Evolutionary conservation across 176 grass and related monocot species (phyloP).

Genomic region (Hordeum vulgare): DNA sequence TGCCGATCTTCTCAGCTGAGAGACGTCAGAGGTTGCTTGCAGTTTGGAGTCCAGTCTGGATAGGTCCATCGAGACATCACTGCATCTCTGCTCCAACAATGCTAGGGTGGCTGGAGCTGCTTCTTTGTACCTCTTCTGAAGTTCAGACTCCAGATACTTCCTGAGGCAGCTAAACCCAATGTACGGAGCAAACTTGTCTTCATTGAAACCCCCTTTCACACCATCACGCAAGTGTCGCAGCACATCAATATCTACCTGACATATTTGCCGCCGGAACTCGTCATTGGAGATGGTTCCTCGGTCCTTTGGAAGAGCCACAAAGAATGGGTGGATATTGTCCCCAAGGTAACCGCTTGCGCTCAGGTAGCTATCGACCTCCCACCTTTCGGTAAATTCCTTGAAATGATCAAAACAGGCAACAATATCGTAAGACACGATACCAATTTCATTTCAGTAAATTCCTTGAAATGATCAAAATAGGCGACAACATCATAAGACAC

Average conservation of each 20-base stretch:
- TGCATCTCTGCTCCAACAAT: slow-evolving; percentile 79
- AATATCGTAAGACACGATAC: not conserved
- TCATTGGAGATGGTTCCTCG: slow-evolving; percentile 87
- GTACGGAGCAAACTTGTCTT: slow-evolving; percentile 80
- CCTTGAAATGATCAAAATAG: slow-evolving; percentile 43
- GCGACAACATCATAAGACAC: not conserved
- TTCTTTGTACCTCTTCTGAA: slow-evolving; percentile 95
- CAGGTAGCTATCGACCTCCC: slow-evolving; percentile 91
- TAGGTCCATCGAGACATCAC: slow-evolving; percentile 75
- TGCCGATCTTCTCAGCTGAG: slow-evolving; percentile 71
- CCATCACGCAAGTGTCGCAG: slow-evolving; percentile 63
- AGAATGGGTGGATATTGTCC: slow-evolving; percentile 85
- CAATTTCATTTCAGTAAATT: slow-evolving; percentile 58
- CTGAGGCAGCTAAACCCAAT: slow-evolving; percentile 78
- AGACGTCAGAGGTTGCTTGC: slow-evolving; percentile 83
- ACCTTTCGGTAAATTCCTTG: slow-evolving; percentile 91
- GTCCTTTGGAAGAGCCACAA: slow-evolving; percentile 96
- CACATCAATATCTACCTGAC: slow-evolving; percentile 78
- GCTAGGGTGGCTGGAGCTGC: slow-evolving; percentile 88
- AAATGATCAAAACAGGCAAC: slow-evolving; percentile 8
- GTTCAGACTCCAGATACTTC: slow-evolving; percentile 82
- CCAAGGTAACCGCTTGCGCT: slow-evolving; percentile 93
- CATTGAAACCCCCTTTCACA: slow-evolving; percentile 84
- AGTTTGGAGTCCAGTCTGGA: slow-evolving; percentile 69
- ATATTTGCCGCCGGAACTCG: slow-evolving; percentile 85